Conservation (phyloP, 108 stramenopile genomes). For the Cylindrotheca closterium region DNA sequence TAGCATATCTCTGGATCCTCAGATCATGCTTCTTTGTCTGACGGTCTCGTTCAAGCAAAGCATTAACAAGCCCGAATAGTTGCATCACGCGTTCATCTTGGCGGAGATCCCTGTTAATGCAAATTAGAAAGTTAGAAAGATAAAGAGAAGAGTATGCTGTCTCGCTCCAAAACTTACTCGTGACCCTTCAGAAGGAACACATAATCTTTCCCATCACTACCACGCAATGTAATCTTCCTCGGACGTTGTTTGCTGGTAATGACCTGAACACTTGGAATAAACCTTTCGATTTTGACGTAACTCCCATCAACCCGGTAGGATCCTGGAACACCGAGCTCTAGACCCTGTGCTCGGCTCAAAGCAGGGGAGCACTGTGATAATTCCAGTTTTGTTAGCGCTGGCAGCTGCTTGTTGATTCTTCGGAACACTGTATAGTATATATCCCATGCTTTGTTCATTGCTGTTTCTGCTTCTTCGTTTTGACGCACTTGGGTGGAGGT, state of each 20-base stretch:
- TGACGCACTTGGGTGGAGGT: slow-evolving; percentile 43
- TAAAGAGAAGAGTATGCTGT: neutral
- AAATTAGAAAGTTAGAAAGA: no score
- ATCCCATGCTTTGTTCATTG: slow-evolving; percentile 96
- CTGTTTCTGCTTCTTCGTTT: slow-evolving; percentile 83
- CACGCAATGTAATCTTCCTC: slow-evolving; percentile 92
- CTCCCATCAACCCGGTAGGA: slow-evolving; percentile 92
- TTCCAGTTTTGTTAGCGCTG: slow-evolving; percentile 83
- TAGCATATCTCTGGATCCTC: slow-evolving; percentile 93
- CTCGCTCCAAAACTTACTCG: no score
- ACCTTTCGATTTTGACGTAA: slow-evolving; percentile 90
- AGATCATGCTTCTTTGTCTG: slow-evolving; percentile 93
- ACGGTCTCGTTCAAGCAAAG: slow-evolving; percentile 92
- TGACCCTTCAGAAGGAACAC: slow-evolving; percentile 99
- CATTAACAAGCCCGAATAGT: slow-evolving; percentile 98
- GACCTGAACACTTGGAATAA: slow-evolving; percentile 83
- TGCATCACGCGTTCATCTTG: slow-evolving; percentile 99
- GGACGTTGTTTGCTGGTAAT: slow-evolving; percentile 99
- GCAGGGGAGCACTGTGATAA: slow-evolving; percentile 90
- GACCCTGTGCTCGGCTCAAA: slow-evolving; percentile 73
- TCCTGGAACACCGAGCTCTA: slow-evolving; percentile 96
- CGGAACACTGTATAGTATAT: slow-evolving; percentile 95
- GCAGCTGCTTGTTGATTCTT: slow-evolving; percentile 92
- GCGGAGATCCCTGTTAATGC: slow-evolving; percentile 89
- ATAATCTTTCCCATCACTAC: slow-evolving; percentile 97